Conservation (phyloP, 345 rosid genomes). For the Melaleuca alternifolia region DNA sequence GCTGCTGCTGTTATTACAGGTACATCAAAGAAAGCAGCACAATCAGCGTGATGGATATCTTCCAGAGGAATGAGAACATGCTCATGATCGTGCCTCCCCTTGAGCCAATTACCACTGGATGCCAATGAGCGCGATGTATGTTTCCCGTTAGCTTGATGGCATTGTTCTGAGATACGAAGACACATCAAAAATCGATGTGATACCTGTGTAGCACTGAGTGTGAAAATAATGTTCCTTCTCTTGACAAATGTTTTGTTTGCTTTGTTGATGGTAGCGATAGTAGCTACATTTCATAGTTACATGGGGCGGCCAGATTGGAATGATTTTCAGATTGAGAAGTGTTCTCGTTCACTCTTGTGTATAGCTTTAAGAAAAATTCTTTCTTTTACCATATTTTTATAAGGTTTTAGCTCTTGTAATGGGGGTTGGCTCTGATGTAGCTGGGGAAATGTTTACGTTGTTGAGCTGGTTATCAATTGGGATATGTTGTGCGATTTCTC, state of each 20-base stretch:
- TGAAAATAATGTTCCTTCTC: neutral
- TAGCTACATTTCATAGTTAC: neutral
- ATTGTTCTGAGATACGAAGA: slow-evolving; percentile 94
- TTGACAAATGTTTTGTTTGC: neutral
- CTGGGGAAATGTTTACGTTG: neutral
- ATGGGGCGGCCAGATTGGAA: neutral
- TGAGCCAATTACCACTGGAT: slow-evolving; percentile 80
- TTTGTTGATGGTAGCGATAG: neutral
- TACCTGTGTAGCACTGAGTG: slow-evolving; percentile 53
- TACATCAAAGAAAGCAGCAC: slow-evolving; percentile 99
- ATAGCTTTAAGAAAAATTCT: neutral
- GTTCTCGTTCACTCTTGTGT: neutral
- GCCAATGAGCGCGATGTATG: slow-evolving; percentile 78
- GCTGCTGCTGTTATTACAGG: slow-evolving; percentile 19
- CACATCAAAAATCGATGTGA: slow-evolving; percentile 77
- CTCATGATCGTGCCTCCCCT: slow-evolving; percentile 90
- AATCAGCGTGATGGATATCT: slow-evolving; percentile 90
- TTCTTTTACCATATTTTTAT: neutral
- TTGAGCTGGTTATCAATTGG: neutral
- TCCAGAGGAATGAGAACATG: slow-evolving; percentile 89
- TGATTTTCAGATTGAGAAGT: neutral
- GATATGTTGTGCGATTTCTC: too few relatives aligned
- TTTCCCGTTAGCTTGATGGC: slow-evolving; percentile 86
- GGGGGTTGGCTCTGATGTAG: neutral
- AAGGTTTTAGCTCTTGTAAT: neutral